A percentile compares a stretch with the other conserved stretches of the same genome.
Evolutionary conservation across 495 filamentous ascomycete species (phyloP).

Genomic region (Neurospora sp.): DNA sequence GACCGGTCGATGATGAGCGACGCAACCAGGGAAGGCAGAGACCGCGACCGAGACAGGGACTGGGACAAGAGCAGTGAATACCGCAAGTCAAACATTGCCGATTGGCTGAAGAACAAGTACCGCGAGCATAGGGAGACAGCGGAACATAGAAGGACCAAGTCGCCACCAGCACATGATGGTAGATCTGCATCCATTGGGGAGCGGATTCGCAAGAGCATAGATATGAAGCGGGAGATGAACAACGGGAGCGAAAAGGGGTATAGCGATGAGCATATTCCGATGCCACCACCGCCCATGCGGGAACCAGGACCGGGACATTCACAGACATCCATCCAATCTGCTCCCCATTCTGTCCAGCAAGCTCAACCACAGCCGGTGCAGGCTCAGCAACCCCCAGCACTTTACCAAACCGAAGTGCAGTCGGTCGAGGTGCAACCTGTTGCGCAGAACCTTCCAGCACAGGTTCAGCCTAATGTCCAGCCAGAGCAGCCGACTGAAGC

Average conservation of each 20-base stretch:
- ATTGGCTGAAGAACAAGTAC: constrained; percentile 78
- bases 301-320: neutral
- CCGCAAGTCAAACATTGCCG: constrained; percentile 56
- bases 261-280: neutral
- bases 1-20: constrained; percentile 15
- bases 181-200: constrained; percentile 12
- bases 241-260: neutral
- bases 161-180: constrained; percentile 21
- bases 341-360: neutral
- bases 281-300: neutral
- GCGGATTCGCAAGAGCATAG: constrained; percentile 29
- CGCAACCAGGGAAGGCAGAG: neutral
- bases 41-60: constrained; percentile 16
- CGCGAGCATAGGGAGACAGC: constrained; percentile 62
- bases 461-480: neutral
- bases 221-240: constrained; percentile 21
- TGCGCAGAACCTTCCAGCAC: neutral
- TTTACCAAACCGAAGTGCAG: neutral
- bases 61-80: constrained; percentile 44
- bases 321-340: neutral
- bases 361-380: neutral
- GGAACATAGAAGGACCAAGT: constrained; percentile 45
- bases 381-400: neutral
- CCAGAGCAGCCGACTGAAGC: neutral
- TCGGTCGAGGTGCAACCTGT: neutral